A percentile compares a stretch with the other conserved stretches of the same genome.
phyloP scores from a whole-genome alignment of 768 basidiomycete genomes.

The Porpolomopsis calyptriformis region DNA sequence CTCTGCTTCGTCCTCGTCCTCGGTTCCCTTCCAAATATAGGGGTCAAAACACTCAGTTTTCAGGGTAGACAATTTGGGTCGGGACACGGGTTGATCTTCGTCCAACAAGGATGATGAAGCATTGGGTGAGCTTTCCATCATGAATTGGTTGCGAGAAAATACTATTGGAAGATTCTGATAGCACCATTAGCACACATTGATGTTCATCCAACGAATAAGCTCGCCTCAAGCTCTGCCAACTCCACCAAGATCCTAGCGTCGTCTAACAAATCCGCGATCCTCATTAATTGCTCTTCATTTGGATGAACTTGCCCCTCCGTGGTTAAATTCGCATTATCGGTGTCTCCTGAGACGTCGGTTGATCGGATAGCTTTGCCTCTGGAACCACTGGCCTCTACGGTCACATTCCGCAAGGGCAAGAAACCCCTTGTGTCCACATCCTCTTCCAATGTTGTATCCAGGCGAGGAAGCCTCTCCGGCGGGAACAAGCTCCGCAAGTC shows the following conservation, averaged over 20 bases:
- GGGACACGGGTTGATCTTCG: constrained; percentile 16
- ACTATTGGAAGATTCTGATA: constrained; percentile 33
- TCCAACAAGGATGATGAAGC: constrained; percentile 15
- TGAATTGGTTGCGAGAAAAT: constrained; percentile 24
- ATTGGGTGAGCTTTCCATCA: constrained; percentile 18
- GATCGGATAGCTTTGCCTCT: constrained; percentile 5
- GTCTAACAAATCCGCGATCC: constrained; percentile 72
- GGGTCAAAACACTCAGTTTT: constrained; percentile 16
- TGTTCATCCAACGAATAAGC: constrained; percentile 8
- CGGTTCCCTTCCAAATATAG: constrained; percentile 17
- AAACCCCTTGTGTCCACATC: constrained; percentile 86
- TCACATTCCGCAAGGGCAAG: constrained; percentile 60
- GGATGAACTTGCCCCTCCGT: constrained; percentile 51
- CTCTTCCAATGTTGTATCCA: constrained; percentile 69
- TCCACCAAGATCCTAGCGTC: constrained; percentile 52
- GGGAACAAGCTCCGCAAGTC: constrained; percentile 64
- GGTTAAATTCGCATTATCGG: constrained; percentile 14
- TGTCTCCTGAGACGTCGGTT: constrained; percentile 15
- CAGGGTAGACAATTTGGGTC: constrained; percentile 17
- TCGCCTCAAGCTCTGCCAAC: constrained; percentile 46
- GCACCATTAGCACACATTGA: neutral
- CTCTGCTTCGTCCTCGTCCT: constrained; percentile 57
- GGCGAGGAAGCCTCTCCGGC: constrained; percentile 39
- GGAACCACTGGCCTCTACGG: constrained; percentile 24
- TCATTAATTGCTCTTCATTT: constrained; percentile 92